Evolutionary conservation across 345 rosid genomes (phyloP), one percentile per base, ranked within the genome.

Genomic region (Sapria himalayana): DNA sequence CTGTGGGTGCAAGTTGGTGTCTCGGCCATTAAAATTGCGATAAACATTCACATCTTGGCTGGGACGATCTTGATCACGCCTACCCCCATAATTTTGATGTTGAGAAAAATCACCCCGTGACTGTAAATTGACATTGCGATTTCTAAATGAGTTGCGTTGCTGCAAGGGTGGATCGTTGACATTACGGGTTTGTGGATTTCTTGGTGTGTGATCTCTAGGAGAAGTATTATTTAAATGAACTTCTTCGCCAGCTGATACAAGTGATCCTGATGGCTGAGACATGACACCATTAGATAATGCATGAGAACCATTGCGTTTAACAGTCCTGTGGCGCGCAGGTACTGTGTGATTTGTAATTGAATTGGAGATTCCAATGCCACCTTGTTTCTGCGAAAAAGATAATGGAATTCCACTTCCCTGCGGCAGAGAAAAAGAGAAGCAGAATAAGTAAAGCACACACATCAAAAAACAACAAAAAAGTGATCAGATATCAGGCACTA

Each of bases 11-110:
- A 64, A 45, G 20, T 70, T 79, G 33, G 58, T 57, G 40, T 76
- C 97, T 62, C 85, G 68, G 33, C 66, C 68, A 52, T 60, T 78
- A 45, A 71, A 73, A 54, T 45, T 65, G 25, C 92, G 63, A 45
- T 62, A 66, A 53, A 40, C 5, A 59, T 57, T 64, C 98, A 57
- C 51, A 14, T 52, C 63, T 18, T 46, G 54, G 37, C 42, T 58
- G 14, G 24, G 5, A 29, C 85, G 76, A 25, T 77, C 86, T 41
- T 71, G 92, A 59, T 65, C 81, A 25, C 82, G 86, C 59, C 92
- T 67, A 41, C 73, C 66, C 37, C 82, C 78, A 55, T 73, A 73
- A 59, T 34, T 70, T 34, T 72, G 76, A 59, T 76, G 70, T 51
- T 74, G 80, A 47, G 74, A 71, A 56, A 76, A 72, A 57, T 71